Evolutionary conservation across 176 grass and related monocot species (phyloP).

Genomic region (Triticum turgidum): DNA sequence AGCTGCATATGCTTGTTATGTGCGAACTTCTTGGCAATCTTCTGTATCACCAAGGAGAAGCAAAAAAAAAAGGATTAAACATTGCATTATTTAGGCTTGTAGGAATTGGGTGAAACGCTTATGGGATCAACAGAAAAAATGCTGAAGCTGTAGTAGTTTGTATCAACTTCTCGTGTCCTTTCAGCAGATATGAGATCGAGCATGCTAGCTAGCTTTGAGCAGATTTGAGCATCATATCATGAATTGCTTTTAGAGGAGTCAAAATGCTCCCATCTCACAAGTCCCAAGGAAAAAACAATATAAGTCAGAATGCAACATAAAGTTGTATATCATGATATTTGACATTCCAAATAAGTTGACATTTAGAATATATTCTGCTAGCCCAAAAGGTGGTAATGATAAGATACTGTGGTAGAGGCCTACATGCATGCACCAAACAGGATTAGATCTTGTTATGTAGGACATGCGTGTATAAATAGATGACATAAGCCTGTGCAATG

Average conservation of each 20-base stretch:
- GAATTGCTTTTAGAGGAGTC: neutral
- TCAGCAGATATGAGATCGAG: no score
- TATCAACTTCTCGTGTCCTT: neutral
- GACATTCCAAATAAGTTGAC: neutral
- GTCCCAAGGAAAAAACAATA: neutral
- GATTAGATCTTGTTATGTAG: neutral
- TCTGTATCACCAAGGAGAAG: neutral
- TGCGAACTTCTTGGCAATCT: neutral
- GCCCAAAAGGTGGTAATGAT: neutral
- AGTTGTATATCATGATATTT: neutral
- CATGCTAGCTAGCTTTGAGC: neutral
- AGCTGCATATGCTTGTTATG: no score
- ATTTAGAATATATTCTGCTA: neutral
- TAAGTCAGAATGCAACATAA: neutral
- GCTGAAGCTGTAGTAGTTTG: no score
- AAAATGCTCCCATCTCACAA: neutral
- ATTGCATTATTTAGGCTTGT: no score
- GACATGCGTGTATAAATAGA: neutral
- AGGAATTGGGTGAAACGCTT: no score
- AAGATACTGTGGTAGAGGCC: neutral
- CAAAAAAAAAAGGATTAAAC: no score
- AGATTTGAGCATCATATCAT: neutral
- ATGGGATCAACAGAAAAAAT: no score
- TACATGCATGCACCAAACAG: neutral
- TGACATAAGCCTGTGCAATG: no score